Conservation (phyloP, 768 basidiomycete genomes). For the Tephrocybe sp. region DNA sequence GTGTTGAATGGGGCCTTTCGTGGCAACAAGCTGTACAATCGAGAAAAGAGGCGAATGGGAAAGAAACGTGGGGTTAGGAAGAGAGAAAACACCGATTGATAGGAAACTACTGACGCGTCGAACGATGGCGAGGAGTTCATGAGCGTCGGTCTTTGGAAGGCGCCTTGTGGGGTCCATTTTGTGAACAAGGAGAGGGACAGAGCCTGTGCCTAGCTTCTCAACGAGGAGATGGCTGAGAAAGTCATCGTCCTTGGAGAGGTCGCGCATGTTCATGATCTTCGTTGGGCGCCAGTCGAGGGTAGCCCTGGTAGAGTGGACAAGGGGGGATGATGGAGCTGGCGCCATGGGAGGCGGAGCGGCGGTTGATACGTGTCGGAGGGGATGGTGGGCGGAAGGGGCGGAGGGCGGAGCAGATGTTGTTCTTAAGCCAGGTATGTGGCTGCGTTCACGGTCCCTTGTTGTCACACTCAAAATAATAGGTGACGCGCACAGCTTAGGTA, state of each 20-base stretch:
- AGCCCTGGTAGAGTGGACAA: slow-evolving; percentile 22
- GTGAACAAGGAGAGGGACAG: slow-evolving; percentile 81
- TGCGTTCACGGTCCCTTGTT: slow-evolving; percentile 6
- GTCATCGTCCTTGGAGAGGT: slow-evolving; percentile 89
- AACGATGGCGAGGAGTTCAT: slow-evolving; percentile 69
- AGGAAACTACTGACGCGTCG: slow-evolving; percentile 62
- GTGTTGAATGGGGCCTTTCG: slow-evolving; percentile 54
- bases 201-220: slow-evolving; percentile 82
- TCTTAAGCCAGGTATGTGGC: slow-evolving; percentile 6
- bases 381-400: slow-evolving; percentile 18
- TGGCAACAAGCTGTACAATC: slow-evolving; percentile 52
- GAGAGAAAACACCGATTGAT: slow-evolving; percentile 22
- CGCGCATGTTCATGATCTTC: slow-evolving; percentile 88
- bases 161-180: slow-evolving; percentile 83
- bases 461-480: slow-evolving; percentile 14
- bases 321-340: slow-evolving; percentile 24
- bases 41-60: slow-evolving; percentile 17
- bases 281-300: slow-evolving; percentile 71
- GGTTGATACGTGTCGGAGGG: slow-evolving; percentile 8
- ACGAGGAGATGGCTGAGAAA: slow-evolving; percentile 88
- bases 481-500: slow-evolving; percentile 26
- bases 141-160: slow-evolving; percentile 72
- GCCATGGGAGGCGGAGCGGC: slow-evolving; percentile 27
- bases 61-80: slow-evolving; percentile 21
- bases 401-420: slow-evolving; percentile 15